Conservation (phyloP, 2,329 filamentous ascomycete species). For the Emergomyces orientalis region DNA sequence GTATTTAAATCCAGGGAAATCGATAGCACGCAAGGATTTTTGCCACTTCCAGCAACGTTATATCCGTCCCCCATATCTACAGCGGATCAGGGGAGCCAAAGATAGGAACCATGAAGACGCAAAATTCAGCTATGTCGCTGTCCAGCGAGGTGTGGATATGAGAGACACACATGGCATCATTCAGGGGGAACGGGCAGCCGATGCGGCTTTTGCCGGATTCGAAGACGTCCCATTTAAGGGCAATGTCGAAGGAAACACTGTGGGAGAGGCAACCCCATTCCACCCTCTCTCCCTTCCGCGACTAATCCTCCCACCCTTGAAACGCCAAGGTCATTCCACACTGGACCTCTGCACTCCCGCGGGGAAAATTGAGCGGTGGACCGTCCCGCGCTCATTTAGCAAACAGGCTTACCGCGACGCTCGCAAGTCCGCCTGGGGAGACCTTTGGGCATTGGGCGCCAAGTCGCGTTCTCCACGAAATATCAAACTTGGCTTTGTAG, state of each 20-base stretch:
- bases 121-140: conserved; percentile 78
- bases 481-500: conserved; percentile 49
- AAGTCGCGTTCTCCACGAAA: conserved; percentile 64
- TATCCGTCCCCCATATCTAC: conserved; percentile 71
- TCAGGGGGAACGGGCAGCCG: conserved; percentile 50
- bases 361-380: conserved; percentile 86
- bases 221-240: conserved; percentile 36
- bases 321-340: conserved; percentile 77
- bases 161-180: conserved; percentile 35
- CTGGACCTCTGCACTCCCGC: conserved; percentile 84
- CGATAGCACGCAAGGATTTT: conserved; percentile 70
- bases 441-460: conserved; percentile 88
- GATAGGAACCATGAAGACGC: conserved; percentile 82
- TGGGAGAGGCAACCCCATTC: conserved; percentile 19
- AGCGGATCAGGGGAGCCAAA: conserved; percentile 57
- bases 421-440: conserved; percentile 82
- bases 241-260: conserved; percentile 8
- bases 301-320: conserved; percentile 68
- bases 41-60: conserved; percentile 89
- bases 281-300: conserved; percentile 66
- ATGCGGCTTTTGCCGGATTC: conserved; percentile 64
- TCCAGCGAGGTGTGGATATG: conserved; percentile 64
- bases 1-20: conserved; percentile 64
- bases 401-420: conserved; percentile 83
- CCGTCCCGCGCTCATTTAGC: conserved; percentile 71